Base-by-base conservation (phyloP, 768 basidiomycete species). In the Erythrobasidium yunnanense region DNA sequence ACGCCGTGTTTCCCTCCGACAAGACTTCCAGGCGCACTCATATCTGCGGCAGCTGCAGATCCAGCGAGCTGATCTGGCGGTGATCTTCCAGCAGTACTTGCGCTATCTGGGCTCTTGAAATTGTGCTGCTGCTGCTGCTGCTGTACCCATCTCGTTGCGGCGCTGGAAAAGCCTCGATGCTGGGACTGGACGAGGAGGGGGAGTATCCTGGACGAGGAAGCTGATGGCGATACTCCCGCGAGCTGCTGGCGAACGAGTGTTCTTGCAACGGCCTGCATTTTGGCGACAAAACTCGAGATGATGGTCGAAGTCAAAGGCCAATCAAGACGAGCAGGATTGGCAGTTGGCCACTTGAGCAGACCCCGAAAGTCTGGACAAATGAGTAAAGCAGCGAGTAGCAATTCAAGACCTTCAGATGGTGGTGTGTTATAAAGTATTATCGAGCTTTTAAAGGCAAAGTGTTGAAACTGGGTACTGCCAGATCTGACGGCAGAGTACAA, bases 401-500 rank as follows among this genome's bases (percentile, higher is more conserved):
- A 42, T n/a, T 35, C 56, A 30, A 33, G 56, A 8, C 56, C 56
- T 45, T 58, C 60, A 20, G 60, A 63, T 51, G 45, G 47, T 52
- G 60, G 60, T 63, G 49, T 45, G 56, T 20, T 58, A 5, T 20
- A 30, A 27, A 35, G n/a, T 47, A 2, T 27, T 47, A 3, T 7
- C 45, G 29, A n/a, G n/a, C n/a, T n/a, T n/a, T n/a, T n/a, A n/a
- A n/a, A n/a, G n/a, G n/a, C n/a, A n/a, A n/a, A n/a, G n/a, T n/a
- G n/a, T n/a, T n/a, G n/a, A n/a, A n/a, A n/a, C n/a, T n/a, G n/a
- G n/a, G n/a, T n/a, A n/a, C n/a, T n/a, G n/a, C n/a, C n/a, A 63
- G 60, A 22, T 2, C 49, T 63, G 23, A 63, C 60, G 25, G n/a
- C 23, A 6, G 60, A 63, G 38, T 63, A 63, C 49, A 63, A 63